Evolutionary conservation across 139 green algal genomes (phyloP).

Genomic region (Trebouxia sp.): DNA sequence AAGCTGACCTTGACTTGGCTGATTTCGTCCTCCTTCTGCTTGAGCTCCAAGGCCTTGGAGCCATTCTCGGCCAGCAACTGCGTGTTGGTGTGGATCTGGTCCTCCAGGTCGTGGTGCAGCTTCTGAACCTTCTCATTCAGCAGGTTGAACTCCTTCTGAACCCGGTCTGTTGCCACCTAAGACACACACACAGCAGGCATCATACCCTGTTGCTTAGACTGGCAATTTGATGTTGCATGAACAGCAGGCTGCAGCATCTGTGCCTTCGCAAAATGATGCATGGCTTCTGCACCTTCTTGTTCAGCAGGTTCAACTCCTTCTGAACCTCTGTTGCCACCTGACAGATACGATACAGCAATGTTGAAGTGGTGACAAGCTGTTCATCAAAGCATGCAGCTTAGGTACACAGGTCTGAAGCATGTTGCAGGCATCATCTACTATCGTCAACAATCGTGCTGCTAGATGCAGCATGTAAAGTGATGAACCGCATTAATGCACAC

Average conservation of each 20-base stretch:
- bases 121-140: constrained; percentile 85
- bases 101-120: constrained; percentile 88
- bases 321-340: constrained; percentile 68
- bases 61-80: constrained; percentile 85
- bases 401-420: no score
- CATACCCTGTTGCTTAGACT: no score
- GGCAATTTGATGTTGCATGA: no score
- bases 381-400: no score
- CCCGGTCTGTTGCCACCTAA: constrained; percentile 65
- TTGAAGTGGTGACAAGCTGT: not conserved
- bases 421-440: no score
- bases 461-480: no score
- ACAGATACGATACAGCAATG: constrained; percentile 41
- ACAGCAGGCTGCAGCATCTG: no score
- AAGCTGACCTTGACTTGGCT: constrained; percentile 34
- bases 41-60: constrained; percentile 83
- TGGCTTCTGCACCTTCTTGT: constrained; percentile 80
- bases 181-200: constrained; percentile 46
- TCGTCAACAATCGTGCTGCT: no score
- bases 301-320: constrained; percentile 88
- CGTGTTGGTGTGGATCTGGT: constrained; percentile 88
- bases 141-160: constrained; percentile 86
- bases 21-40: constrained; percentile 84
- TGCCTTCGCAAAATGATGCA: constrained; percentile 88
- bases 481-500: no score